A percentile compares a stretch with the other conserved stretches of the same genome.
These are phyloP conservation scores for Cymodocea nodosa DNA, from an alignment of 116 monocot genomes.

Conservation along the genomic window DNA sequence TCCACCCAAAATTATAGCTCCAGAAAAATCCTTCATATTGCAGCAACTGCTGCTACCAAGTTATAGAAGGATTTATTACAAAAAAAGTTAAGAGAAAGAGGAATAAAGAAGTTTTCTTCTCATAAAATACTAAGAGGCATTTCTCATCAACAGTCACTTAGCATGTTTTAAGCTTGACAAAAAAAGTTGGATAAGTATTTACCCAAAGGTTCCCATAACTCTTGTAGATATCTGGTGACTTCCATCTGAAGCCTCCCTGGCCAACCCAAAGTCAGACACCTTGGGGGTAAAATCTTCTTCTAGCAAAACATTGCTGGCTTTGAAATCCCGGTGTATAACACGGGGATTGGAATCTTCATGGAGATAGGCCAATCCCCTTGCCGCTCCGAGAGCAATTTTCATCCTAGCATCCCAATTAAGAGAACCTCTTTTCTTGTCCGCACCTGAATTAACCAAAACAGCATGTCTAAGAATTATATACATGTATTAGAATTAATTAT, in stretches of 20 bases:
- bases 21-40: too few species aligned
- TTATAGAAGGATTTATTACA: too few species aligned
- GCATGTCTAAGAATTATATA: background rate
- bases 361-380: constrained; percentile 69
- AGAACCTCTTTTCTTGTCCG: constrained; percentile 23
- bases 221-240: constrained; percentile 55
- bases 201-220: constrained; percentile 92
- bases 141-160: too few species aligned
- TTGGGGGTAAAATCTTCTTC: constrained; percentile 81
- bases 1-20: too few species aligned
- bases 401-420: constrained; percentile 69
- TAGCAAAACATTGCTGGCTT: constrained; percentile 65
- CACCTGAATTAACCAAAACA: constrained; percentile 27
- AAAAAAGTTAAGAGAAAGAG: too few species aligned
- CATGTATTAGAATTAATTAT: too few species aligned
- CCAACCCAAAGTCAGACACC: constrained; percentile 80
- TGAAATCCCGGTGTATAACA: constrained; percentile 83
- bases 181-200: background rate
- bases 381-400: constrained; percentile 87
- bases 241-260: constrained; percentile 64
- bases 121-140: too few species aligned
- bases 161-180: background rate
- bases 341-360: constrained; percentile 83
- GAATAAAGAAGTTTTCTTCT: too few species aligned
- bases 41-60: too few species aligned